Conservation (phyloP, 495 filamentous ascomycete genomes). For the Xylaria palmicola region DNA sequence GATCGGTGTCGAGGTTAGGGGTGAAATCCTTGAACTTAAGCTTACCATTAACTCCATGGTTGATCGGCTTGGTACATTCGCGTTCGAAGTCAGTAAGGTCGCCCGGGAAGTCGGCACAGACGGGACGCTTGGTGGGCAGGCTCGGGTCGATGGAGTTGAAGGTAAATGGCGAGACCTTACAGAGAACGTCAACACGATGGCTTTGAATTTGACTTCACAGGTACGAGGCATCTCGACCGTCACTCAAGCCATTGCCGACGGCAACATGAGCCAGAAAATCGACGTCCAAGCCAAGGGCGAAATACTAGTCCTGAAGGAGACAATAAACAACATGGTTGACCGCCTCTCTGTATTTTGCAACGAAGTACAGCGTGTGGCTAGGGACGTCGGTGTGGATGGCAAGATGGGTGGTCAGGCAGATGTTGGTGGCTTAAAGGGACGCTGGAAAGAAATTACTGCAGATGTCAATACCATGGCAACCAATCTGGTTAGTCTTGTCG, state of each 20-base stretch:
- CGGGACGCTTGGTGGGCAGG: conserved; percentile 91
- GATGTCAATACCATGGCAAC: conserved; percentile 99
- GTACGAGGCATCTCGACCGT: conserved; percentile 96
- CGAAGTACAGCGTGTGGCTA: conserved; percentile 92
- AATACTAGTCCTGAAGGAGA: conserved; percentile 90
- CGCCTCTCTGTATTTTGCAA: conserved; percentile 95
- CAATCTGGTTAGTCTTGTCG: conserved; percentile 60
- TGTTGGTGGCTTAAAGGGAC: conserved; percentile 86
- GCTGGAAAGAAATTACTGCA: conserved; percentile 98
- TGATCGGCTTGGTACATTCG: conserved; percentile 93
- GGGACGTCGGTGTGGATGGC: conserved; percentile 95
- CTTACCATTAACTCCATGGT: conserved; percentile 99
- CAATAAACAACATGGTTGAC: conserved; percentile 99
- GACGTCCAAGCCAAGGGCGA: conserved; percentile 95
- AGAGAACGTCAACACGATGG: conserved; percentile 94
- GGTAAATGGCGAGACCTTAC: conserved; percentile 99
- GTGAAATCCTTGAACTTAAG: conserved; percentile 93
- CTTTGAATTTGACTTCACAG: conserved; percentile 82
- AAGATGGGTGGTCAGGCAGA: conserved; percentile 99
- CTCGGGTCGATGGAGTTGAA: conserved; percentile 95
- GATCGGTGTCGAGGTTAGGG: conserved; percentile 92
- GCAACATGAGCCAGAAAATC: conserved; percentile 93
- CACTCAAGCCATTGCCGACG: conserved; percentile 92
- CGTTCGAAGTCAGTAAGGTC: conserved; percentile 98
- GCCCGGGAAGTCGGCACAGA: conserved; percentile 98